Evolutionary conservation across 495 filamentous ascomycete species (phyloP).

Genomic region (Stereocaulon alpinum): DNA sequence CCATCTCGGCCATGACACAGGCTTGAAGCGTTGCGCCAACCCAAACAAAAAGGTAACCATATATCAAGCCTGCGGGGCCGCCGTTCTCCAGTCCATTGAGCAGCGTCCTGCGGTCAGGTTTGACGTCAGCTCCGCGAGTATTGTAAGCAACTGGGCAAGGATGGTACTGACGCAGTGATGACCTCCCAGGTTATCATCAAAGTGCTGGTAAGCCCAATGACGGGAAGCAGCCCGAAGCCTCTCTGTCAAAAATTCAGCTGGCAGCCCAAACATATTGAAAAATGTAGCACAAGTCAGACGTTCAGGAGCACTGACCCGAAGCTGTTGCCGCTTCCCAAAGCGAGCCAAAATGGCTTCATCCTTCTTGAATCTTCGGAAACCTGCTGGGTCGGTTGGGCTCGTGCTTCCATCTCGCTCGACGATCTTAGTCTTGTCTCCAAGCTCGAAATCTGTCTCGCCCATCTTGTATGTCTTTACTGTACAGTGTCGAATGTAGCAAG

Average conservation of each 20-base stretch:
- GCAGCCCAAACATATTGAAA: neutral
- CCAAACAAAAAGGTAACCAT: conserved; percentile 43
- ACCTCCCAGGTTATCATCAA: conserved; percentile 42
- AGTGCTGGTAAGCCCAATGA: conserved; percentile 40
- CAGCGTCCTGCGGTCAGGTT: neutral
- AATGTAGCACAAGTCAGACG: too few relatives aligned
- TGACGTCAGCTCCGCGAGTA: neutral
- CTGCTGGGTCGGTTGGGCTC: neutral
- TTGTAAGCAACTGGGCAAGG: neutral
- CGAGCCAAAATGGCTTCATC: conserved; percentile 8
- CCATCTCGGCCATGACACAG: conserved; percentile 33
- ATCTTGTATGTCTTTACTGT: neutral
- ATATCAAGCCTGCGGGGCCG: conserved; percentile 43
- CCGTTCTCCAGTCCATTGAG: conserved; percentile 27
- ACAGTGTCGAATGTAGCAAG: too few relatives aligned
- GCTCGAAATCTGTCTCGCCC: neutral
- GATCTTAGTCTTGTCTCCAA: neutral
- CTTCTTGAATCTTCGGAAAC: neutral
- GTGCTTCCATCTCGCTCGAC: neutral
- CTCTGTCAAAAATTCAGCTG: conserved; percentile 22
- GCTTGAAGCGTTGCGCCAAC: conserved; percentile 23
- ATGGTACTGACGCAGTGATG: conserved; percentile 4
- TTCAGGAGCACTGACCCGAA: conserved; percentile 3
- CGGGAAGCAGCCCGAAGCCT: conserved; percentile 38
- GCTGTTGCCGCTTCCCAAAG: conserved; percentile 15